Base-by-base conservation (phyloP, 768 basidiomycete species). In the Tremella fuciformis region DNA sequence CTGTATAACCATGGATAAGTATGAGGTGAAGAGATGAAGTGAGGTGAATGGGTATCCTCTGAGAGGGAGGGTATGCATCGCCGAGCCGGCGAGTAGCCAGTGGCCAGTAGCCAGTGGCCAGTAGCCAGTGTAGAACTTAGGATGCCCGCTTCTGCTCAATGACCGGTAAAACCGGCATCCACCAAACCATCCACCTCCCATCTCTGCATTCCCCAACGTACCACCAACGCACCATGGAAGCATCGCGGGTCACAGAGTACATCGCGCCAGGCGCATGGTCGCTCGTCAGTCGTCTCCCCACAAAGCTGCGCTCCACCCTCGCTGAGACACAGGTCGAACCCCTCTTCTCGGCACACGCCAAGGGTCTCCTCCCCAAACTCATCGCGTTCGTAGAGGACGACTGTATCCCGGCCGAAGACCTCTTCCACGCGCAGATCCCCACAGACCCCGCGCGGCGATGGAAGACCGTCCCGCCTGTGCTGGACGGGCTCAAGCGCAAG, bases 361-460 rank as follows among this genome's bases (percentile, higher is more conserved):
- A 91, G 78, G 87, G 91, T 67, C 88, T 84, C 3, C 81, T 99
- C 39, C 82, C 84, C 38, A 91, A 86, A 69, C 83, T 99, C 50
- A 83, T 94, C 71, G 79, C 79, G 34, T 99, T 98, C 76, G 82
- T 93, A 55, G 84, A 91, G 91, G 86, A 91, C 59, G 94, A 99
- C 60, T 85, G 94, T 59, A 79, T 87, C 39, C 96, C 96, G 25
- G 86, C 90, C 13, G 79, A 82, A 63, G 83, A 82, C 59, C 77
- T 93, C 38, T 89, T 87, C 55, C 86, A 88, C 72, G 84, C 85
- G 0, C 91, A 94, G 73, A 71, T 99, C 42, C 89, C 94, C 2
- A 78, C 79, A 46, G 87, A 92, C 74, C 84, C 84, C 26, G 1
- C 83, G 73, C 59, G 80, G 79, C 39, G 75, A 52, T 98, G 94